Base-by-base conservation (phyloP, 1,284 basidiomycete species). In the Vanrija humicola region DNA sequence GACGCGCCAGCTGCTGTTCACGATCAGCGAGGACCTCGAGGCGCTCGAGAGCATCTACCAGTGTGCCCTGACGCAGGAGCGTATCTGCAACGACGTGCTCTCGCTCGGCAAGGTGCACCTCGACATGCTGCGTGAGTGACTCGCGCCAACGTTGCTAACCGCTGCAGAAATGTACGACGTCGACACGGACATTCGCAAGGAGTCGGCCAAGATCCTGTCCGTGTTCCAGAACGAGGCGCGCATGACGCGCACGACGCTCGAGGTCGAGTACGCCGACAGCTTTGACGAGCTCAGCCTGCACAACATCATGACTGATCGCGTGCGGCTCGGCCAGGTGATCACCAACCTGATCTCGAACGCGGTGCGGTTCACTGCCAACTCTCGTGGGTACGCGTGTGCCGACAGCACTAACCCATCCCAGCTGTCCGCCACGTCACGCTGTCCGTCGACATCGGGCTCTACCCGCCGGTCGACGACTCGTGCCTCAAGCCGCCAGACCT, bases 1-100 rank as follows among this genome's bases (percentile, higher is more conserved):
- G 1, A 69, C 69, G 3, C 48, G 62, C 18, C 69, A 70, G 46
- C 58, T 78, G 6, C 48, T 78, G 28, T 62, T 56, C 40, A 72
- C 67, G 19, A 73, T 77, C 51, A 68, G 74, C 15, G 76, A 78
- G 46, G 76, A 75, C 58, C 59, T 78, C 6, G 75, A 75, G 9
- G 68, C 72, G 1, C 48, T 72, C 43, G 72, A 72, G 48, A 69
- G 70, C 50, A 70, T 75, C 42, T 73, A 74, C 48, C 70, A 72
- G 51, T 71, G 69, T 53, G 76, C 77, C 29, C 59, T 77, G 28
- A 64, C 74, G 14, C 77, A 79, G 63, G 76, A 77, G 57, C 65
- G 76, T 38, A 78, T 79, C 49, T 73, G 74, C 40, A 77, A 78
- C 50, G 78, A 79, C 55, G 74, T 78, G 6, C 65, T 78, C 12